Evolutionary conservation across 805 yeast genomes (phyloP), one percentile per base, ranked within the genome.

Genomic region (Lipomyces sp.): DNA sequence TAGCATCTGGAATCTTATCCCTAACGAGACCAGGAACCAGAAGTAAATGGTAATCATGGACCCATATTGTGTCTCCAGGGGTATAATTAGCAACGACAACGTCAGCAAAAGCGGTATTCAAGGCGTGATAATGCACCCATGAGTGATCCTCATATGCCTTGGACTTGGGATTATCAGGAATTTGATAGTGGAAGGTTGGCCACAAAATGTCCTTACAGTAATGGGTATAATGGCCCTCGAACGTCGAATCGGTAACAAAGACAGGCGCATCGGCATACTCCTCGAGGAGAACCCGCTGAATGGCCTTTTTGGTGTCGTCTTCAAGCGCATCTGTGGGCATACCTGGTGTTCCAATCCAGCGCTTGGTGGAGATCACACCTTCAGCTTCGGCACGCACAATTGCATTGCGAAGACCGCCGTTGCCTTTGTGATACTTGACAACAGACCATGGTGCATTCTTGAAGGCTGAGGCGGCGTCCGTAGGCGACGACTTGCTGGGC

Each of bases 61-160:
- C 82, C 98, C 98, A 95, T 66, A 94, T 83, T 53, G 86, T 81
- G 75, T 94, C 97, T 53, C 90, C 92, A 3, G 68, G 65, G 71
- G 87, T 85, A 77, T 94, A 93, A 1, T 81, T 79, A 48, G 82
- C 84, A 1, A 89, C 85, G 57, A 94, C 82, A 70, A 84, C 85
- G 63, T 92, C 90, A 0, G 98, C 98, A 73, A 93, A 84, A 56
- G 84, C 77, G 76, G 88, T 91, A 74, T 95, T 95, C 69, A 94
- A 82, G 1, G 81, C 78, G 71, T 85, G 86, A 77, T 94, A 94
- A 74, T 89, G 88, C 33, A 86, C 86, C 97, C 98, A 94, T 0
- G 97, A 91, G 75, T 92, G 96, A 71, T 91, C 97, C 77, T 94
- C 97, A 77, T 94, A 95, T 0, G 96, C 97, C 77, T 92, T 92